phyloP scores from a whole-genome alignment of 352 stramenopile genomes.

The Phytopythium litorale region DNA sequence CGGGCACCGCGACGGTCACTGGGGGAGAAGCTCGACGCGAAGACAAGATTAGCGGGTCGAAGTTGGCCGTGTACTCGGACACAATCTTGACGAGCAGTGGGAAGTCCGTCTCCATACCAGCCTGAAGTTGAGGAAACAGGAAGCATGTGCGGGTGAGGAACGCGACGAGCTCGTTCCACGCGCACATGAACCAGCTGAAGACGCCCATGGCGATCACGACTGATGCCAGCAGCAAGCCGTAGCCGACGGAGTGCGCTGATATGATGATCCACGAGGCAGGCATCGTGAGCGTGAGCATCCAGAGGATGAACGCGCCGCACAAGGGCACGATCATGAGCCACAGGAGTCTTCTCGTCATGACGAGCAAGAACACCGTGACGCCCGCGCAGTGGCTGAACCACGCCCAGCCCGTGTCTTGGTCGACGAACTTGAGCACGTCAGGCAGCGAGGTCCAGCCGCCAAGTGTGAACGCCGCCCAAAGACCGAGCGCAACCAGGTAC shows the following conservation, averaged over 20 bases:
- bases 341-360: conserved; percentile 65
- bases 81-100: conserved; percentile 78
- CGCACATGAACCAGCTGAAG: conserved; percentile 74
- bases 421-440: conserved; percentile 78
- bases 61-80: conserved; percentile 76
- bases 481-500: conserved; percentile 55
- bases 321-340: conserved; percentile 75
- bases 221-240: conserved; percentile 63
- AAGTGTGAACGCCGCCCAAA: conserved; percentile 73
- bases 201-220: conserved; percentile 79
- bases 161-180: conserved; percentile 72
- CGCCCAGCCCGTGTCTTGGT: conserved; percentile 79
- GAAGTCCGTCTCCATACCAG: conserved; percentile 69
- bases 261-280: conserved; percentile 80
- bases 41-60: conserved; percentile 74
- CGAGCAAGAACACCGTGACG: conserved; percentile 71
- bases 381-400: conserved; percentile 85
- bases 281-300: conserved; percentile 76
- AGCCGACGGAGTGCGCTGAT: conserved; percentile 74
- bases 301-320: conserved; percentile 61
- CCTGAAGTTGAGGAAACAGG: conserved; percentile 74
- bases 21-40: conserved; percentile 18
- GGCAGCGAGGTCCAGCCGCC: conserved; percentile 77
- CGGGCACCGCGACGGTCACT: conserved; percentile 9
- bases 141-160: conserved; percentile 83